Conservation (phyloP, 768 basidiomycete species). For the Obba rivulosa region DNA sequence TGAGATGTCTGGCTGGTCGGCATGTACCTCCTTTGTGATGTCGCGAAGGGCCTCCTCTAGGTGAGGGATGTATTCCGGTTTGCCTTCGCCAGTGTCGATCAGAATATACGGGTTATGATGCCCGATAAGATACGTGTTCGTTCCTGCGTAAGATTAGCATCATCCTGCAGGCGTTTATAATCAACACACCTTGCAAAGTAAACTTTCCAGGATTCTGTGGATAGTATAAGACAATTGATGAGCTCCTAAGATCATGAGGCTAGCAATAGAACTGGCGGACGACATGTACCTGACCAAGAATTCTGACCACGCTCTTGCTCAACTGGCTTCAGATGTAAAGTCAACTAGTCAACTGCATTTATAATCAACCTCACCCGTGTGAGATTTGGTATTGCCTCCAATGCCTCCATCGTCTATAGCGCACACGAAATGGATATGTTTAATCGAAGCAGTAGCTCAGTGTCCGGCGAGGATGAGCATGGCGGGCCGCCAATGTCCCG, state of each 20-base stretch:
- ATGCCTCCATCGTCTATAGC: slow-evolving; percentile 38
- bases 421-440: neutral
- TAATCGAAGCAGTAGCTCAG: neutral
- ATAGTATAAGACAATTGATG: neutral
- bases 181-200: slow-evolving; percentile 67
- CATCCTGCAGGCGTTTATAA: neutral
- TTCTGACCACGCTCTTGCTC: slow-evolving; percentile 59
- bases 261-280: neutral
- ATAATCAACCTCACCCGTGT: slow-evolving; percentile 39
- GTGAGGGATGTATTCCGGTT: slow-evolving; percentile 56
- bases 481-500: neutral
- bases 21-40: slow-evolving; percentile 27
- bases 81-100: slow-evolving; percentile 80
- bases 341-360: neutral
- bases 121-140: slow-evolving; percentile 87
- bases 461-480: neutral
- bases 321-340: slow-evolving; percentile 37
- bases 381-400: slow-evolving; percentile 48
- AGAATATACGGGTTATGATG: slow-evolving; percentile 66
- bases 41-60: slow-evolving; percentile 58
- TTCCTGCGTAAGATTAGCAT: slow-evolving; percentile 41
- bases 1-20: slow-evolving; percentile 55
- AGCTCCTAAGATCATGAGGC: neutral
- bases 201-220: slow-evolving; percentile 82
- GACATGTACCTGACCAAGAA: slow-evolving; percentile 64